Percentiles rank a stretch among this genome's conserved stretches.
phyloP scores from a whole-genome alignment of 2,329 filamentous ascomycete species.

The Calycina herbarum region DNA sequence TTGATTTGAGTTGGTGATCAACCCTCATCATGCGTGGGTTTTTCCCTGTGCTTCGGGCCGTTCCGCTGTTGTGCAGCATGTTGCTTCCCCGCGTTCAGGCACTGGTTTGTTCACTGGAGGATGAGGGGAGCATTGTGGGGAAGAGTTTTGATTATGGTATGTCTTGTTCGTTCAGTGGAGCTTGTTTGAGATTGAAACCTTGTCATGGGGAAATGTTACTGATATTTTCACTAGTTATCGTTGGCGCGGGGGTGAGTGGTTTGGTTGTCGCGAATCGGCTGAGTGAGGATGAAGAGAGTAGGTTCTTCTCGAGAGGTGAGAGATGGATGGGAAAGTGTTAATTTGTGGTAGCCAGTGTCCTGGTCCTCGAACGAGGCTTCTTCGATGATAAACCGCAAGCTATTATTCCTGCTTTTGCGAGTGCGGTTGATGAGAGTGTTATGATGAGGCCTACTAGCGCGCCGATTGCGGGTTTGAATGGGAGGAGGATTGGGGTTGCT shows the following conservation, averaged over 20 bases:
- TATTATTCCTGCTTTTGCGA: constrained; percentile 5
- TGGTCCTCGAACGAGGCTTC: constrained; percentile 9
- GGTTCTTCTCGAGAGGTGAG: neutral
- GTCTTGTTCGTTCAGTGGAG: neutral
- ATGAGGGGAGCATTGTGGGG: neutral
- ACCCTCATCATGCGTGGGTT: neutral
- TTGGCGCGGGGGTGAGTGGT: constrained; percentile 1
- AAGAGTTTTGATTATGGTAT: constrained; percentile 2
- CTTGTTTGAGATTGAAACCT: neutral
- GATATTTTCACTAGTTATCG: neutral
- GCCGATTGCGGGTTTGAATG: constrained; percentile 4
- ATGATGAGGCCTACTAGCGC: constrained; percentile 8
- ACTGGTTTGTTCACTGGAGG: neutral
- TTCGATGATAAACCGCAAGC: constrained; percentile 12
- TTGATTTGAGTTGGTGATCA: neutral
- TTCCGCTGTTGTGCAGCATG: neutral
- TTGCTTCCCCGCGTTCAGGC: neutral
- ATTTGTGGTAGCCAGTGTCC: constrained; percentile 2
- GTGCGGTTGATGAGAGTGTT: constrained; percentile 36
- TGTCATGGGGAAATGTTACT: neutral
- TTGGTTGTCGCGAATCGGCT: constrained; percentile 8
- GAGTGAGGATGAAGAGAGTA: constrained; percentile 6
- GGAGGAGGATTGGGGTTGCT: constrained; percentile 2
- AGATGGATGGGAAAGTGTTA: neutral
- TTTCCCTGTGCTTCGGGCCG: neutral